phyloP scores from a whole-genome alignment of 805 yeast species.

The Brettanomyces bruxellensis region DNA sequence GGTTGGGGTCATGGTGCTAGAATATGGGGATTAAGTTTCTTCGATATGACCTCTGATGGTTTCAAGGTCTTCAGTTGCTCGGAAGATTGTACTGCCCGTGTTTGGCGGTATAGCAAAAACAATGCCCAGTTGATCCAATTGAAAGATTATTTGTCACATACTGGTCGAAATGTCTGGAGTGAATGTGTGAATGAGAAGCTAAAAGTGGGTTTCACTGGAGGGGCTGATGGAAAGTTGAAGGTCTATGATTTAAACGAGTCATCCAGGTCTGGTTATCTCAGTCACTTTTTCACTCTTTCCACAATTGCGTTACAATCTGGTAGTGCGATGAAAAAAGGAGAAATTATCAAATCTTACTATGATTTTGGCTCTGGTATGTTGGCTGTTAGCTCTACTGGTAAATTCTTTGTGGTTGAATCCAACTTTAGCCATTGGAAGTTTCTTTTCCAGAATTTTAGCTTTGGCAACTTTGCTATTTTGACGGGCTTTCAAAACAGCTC shows the following conservation, averaged over 20 bases:
- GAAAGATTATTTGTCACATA: constrained; percentile 57
- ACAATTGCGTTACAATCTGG: constrained; percentile 25
- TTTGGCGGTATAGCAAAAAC: constrained; percentile 49
- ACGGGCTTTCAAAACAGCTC: constrained; percentile 13
- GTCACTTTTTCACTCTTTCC: constrained; percentile 21
- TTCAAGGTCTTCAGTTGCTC: constrained; percentile 53
- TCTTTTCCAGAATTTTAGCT: constrained; percentile 18
- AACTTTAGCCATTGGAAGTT: constrained; percentile 19
- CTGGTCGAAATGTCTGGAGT: constrained; percentile 86
- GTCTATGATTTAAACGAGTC: constrained; percentile 42
- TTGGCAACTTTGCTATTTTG: constrained; percentile 19
- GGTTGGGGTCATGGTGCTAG: constrained; percentile 98
- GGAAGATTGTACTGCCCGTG: constrained; percentile 79
- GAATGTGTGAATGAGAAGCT: constrained; percentile 42
- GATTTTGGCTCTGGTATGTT: constrained; percentile 38
- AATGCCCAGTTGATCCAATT: constrained; percentile 29
- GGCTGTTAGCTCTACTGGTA: constrained; percentile 53
- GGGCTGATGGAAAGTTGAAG: constrained; percentile 84
- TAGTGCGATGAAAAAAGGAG: constrained; percentile 32
- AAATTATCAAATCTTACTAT: constrained; percentile 52
- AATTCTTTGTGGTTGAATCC: constrained; percentile 28
- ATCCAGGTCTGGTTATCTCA: constrained; percentile 22
- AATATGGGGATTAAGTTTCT: constrained; percentile 75
- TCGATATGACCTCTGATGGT: constrained; percentile 20
- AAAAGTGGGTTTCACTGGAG: constrained; percentile 68